phyloP scores from a whole-genome alignment of 169 alveolate genomes.

The Pseudocohnilembus persalinus region DNA sequence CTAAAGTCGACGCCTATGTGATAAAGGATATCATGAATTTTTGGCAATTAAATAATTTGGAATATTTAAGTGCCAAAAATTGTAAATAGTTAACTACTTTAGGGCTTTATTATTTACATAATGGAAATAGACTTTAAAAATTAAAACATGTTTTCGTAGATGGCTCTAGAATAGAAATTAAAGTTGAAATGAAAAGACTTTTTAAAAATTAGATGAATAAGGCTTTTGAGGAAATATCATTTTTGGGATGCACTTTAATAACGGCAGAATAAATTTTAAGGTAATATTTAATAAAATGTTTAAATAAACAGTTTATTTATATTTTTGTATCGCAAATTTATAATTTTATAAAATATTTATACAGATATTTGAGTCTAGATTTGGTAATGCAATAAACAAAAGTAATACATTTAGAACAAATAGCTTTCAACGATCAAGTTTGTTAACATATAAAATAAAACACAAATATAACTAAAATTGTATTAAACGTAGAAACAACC shows the following conservation, averaged over 20 bases:
- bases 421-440: not conserved
- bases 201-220: not conserved
- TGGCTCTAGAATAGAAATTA: not conserved
- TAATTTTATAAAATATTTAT: no score
- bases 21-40: not conserved
- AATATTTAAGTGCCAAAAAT: not conserved
- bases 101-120: not conserved
- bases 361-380: not conserved
- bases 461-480: not conserved
- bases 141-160: not conserved
- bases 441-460: no score
- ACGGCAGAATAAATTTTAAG: not conserved
- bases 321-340: no score
- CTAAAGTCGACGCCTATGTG: not conserved
- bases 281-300: no score
- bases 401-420: not conserved
- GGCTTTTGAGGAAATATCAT: not conserved
- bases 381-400: not conserved
- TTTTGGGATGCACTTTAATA: not conserved
- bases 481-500: not conserved
- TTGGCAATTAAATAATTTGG: not conserved
- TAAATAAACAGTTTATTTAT: no score
- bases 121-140: not conserved
- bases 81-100: not conserved
- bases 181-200: not conserved